Evolutionary conservation across 140 eudicot genomes (phyloP).

Genomic region (Bidens hawaiensis): DNA sequence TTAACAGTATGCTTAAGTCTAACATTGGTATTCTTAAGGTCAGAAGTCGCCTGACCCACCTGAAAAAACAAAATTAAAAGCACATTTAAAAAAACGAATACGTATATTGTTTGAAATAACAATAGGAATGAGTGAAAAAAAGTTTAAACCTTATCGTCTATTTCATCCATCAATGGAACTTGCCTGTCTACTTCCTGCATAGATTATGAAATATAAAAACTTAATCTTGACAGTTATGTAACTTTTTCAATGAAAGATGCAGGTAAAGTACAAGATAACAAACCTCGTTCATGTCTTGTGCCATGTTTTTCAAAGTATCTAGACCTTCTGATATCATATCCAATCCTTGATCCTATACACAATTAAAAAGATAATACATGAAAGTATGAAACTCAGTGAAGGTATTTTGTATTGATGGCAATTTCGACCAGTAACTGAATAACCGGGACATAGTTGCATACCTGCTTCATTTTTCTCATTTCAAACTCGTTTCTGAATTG

Average conservation of each 20-base stretch:
- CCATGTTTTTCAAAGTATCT: slow-evolving; percentile 77
- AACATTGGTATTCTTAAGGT: slow-evolving; percentile 79
- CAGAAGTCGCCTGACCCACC: slow-evolving; percentile 88
- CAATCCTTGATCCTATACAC: slow-evolving; percentile 49
- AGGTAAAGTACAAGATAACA: neutral
- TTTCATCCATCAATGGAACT: slow-evolving; percentile 92
- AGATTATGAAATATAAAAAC: neutral
- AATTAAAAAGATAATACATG: neutral
- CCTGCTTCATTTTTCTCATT: slow-evolving; percentile 91
- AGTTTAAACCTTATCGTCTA: slow-evolving; percentile 63
- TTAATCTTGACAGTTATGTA: neutral
- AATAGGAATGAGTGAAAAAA: neutral
- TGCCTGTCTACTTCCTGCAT: slow-evolving; percentile 80
- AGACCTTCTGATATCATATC: slow-evolving; percentile 81
- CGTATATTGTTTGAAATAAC: neutral
- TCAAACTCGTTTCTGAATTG: slow-evolving; percentile 82
- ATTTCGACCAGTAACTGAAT: slow-evolving; percentile 7
- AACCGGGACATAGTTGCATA: slow-evolving; percentile 33
- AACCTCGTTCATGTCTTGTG: slow-evolving; percentile 87
- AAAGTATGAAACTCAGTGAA: too few relatives aligned
- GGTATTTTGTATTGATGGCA: slow-evolving; percentile 29
- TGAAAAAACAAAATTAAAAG: slow-evolving; percentile 14
- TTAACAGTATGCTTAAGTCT: slow-evolving; percentile 81
- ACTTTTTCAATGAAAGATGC: neutral
- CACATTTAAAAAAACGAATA: neutral